Conservation (phyloP, 108 stramenopile genomes). For the Nitzschia putrida region DNA sequence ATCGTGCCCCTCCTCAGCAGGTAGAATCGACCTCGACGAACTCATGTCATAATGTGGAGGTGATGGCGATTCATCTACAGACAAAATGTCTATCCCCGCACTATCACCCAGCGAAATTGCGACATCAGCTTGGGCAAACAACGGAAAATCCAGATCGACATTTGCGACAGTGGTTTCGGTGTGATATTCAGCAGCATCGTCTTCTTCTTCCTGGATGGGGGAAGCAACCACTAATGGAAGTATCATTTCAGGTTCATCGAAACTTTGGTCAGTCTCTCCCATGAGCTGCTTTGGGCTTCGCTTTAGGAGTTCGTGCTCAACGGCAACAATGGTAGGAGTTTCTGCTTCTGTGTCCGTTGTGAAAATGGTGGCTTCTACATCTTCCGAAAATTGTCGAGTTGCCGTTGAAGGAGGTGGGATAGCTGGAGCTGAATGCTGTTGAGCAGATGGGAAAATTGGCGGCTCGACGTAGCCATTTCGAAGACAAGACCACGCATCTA, state of each 20-base stretch:
- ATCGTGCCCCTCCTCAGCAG: conserved; percentile 9
- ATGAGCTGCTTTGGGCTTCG: not conserved
- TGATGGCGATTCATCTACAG: not conserved
- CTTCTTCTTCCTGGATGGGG: conserved; percentile 43
- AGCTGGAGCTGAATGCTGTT: conserved; percentile 2
- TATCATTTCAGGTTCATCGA: conserved; percentile 25
- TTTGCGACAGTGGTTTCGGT: not conserved
- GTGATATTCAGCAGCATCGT: not conserved
- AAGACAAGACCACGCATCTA: conserved; percentile 80
- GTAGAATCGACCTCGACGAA: not conserved
- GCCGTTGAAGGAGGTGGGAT: conserved; percentile 1
- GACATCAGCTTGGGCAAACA: not conserved
- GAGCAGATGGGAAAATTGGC: conserved; percentile 44
- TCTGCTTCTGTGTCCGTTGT: not conserved
- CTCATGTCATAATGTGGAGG: not conserved
- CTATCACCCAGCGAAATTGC: not conserved
- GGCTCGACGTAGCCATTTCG: conserved; percentile 74
- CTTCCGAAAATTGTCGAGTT: conserved; percentile 18
- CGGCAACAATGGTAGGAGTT: conserved; percentile 34
- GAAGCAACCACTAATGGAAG: conserved; percentile 39
- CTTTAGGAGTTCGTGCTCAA: conserved; percentile 40
- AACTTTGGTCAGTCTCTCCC: not conserved
- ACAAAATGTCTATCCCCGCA: not conserved
- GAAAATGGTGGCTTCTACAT: conserved; percentile 43
- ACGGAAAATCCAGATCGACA: not conserved